phyloP scores from a whole-genome alignment of 768 basidiomycete species.

The Russula compacta region DNA sequence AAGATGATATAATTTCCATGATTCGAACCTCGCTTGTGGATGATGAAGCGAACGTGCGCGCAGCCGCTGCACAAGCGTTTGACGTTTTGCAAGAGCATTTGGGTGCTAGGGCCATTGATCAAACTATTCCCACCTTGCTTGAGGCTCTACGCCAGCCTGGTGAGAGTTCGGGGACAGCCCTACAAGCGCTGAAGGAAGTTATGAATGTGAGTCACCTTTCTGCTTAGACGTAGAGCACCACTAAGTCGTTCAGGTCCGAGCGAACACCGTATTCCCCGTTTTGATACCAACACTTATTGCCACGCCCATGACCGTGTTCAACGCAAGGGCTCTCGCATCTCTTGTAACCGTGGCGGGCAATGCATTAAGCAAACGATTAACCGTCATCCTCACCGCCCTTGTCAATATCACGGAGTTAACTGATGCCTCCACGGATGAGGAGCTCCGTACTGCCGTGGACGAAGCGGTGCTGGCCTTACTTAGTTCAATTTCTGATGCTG shows the following conservation, averaged over 20 bases:
- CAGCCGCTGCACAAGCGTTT: slow-evolving; percentile 83
- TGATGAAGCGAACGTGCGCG: slow-evolving; percentile 72
- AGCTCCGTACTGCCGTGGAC: slow-evolving; percentile 58
- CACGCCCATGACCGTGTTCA: slow-evolving; percentile 90
- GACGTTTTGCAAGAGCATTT: slow-evolving; percentile 90
- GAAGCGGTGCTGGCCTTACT: slow-evolving; percentile 71
- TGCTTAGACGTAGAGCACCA: not conserved
- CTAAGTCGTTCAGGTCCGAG: slow-evolving; percentile 58
- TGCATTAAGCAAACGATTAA: slow-evolving; percentile 78
- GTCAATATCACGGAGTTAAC: slow-evolving; percentile 69
- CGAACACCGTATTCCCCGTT: slow-evolving; percentile 93
- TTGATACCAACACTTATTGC: slow-evolving; percentile 89
- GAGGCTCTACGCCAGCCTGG: slow-evolving; percentile 92
- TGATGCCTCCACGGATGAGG: slow-evolving; percentile 45
- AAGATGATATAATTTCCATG: slow-evolving; percentile 79
- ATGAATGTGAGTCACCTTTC: slow-evolving; percentile 59
- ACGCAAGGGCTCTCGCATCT: slow-evolving; percentile 81
- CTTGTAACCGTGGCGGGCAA: slow-evolving; percentile 90
- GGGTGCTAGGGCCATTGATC: slow-evolving; percentile 86
- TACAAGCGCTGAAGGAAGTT: slow-evolving; percentile 88
- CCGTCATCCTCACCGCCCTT: slow-evolving; percentile 67
- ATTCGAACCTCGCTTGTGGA: slow-evolving; percentile 84
- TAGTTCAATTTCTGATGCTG: slow-evolving; percentile 70
- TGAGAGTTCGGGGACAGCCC: slow-evolving; percentile 87
- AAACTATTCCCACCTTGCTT: slow-evolving; percentile 90